Percentiles rank a stretch among this genome's conserved stretches.
These are phyloP conservation scores for Galerina marginata DNA, from an alignment of 768 basidiomycete species.

Conservation along the genomic window DNA sequence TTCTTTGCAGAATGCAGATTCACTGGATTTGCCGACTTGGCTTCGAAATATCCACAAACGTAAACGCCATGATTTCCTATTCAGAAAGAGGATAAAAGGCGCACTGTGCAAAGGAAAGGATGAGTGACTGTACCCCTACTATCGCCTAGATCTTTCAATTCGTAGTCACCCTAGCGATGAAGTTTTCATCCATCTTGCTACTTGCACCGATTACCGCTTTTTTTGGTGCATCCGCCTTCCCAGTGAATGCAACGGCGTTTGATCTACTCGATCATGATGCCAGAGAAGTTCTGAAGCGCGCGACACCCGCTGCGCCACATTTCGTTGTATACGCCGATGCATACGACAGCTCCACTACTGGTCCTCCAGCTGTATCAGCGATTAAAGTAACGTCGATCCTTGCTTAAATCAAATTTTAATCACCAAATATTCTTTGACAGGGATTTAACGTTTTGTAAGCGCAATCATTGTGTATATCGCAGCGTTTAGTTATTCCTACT, in stretches of 20 bases:
- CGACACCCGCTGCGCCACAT: constrained; percentile 53
- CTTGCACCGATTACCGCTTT: constrained; percentile 8
- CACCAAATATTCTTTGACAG: constrained; percentile 30
- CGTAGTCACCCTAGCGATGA: constrained; percentile 11
- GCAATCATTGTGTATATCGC: background rate
- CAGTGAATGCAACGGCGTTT: constrained; percentile 24
- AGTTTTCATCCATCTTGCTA: constrained; percentile 1
- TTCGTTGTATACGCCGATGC: constrained; percentile 52
- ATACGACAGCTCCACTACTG: constrained; percentile 46
- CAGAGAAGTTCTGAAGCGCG: constrained; percentile 38
- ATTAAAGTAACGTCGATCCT: constrained; percentile 40
- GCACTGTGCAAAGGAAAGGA: background rate
- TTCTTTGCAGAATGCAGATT: constrained; percentile 18
- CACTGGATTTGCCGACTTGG: constrained; percentile 12
- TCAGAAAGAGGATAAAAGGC: constrained; percentile 14
- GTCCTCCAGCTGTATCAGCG: constrained; percentile 51
- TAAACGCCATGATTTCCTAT: background rate
- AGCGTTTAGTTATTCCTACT: constrained; percentile 1
- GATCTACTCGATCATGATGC: constrained; percentile 34
- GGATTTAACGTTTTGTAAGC: constrained; percentile 66
- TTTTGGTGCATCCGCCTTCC: constrained; percentile 13
- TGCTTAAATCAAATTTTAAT: background rate
- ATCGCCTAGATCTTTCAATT: background rate
- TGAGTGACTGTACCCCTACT: background rate
- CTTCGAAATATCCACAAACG: constrained; percentile 4